phyloP scores from a whole-genome alignment of 2,329 filamentous ascomycete species.

The Zymoseptoria tritici region DNA sequence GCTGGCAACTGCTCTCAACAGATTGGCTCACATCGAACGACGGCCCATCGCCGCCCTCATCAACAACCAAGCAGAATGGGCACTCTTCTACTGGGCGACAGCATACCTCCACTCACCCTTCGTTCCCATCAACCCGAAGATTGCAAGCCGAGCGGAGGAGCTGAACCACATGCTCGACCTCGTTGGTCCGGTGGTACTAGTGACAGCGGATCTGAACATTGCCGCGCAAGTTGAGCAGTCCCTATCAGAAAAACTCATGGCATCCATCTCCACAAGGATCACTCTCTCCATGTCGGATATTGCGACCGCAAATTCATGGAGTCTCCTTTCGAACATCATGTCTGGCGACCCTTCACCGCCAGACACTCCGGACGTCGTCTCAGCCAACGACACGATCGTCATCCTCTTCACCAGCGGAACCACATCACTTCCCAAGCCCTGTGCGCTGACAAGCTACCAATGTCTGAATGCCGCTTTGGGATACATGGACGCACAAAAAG shows the following conservation, averaged over 20 bases:
- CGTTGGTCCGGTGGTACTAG: constrained; percentile 23
- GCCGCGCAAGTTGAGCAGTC: constrained; percentile 24
- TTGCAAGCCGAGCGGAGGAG: constrained; percentile 23
- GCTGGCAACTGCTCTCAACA: constrained; percentile 25
- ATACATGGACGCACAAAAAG: constrained; percentile 22
- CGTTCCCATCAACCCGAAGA: constrained; percentile 28
- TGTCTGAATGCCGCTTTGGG: constrained; percentile 33
- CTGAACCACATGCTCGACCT: constrained; percentile 28
- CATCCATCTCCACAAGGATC: constrained; percentile 21
- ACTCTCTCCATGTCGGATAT: constrained; percentile 16
- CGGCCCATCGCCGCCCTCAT: constrained; percentile 25
- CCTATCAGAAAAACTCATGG: constrained; percentile 19
- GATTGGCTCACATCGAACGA: constrained; percentile 25
- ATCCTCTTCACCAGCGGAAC: constrained; percentile 47
- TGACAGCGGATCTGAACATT: constrained; percentile 21
- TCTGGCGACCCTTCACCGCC: constrained; percentile 26
- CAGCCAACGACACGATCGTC: constrained; percentile 29
- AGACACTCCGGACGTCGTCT: constrained; percentile 25
- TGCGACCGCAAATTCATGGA: constrained; percentile 18
- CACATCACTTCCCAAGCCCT: constrained; percentile 43
- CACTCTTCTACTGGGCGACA: constrained; percentile 27
- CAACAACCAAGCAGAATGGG: constrained; percentile 30
- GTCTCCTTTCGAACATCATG: constrained; percentile 23
- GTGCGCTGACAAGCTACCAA: constrained; percentile 33
- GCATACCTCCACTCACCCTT: constrained; percentile 28